Evolutionary conservation across 2,329 filamentous ascomycete genomes (phyloP).

Genomic region (Orbilia brochopaga): DNA sequence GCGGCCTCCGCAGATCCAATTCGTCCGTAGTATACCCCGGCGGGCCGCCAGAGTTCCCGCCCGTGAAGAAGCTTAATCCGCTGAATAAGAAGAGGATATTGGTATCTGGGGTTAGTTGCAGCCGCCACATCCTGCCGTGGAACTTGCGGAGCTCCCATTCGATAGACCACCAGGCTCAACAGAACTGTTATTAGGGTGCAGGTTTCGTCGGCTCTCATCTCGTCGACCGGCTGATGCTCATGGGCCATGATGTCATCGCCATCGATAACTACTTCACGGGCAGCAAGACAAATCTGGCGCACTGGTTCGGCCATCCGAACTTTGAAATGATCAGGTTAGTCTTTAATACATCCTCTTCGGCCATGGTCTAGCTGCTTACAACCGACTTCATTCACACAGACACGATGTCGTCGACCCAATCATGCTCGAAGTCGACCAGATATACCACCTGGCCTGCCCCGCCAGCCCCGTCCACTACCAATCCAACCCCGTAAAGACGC

Average conservation of each 20-base stretch:
- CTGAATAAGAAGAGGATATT: conserved; percentile 55
- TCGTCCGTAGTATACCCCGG: conserved; percentile 52
- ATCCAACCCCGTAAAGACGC: conserved; percentile 56
- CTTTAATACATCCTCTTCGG: neutral
- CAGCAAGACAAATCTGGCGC: conserved; percentile 53
- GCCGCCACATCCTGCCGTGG: neutral
- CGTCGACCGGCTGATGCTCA: conserved; percentile 55
- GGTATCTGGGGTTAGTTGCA: conserved; percentile 54
- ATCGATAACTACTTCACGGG: conserved; percentile 56
- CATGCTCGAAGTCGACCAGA: conserved; percentile 55
- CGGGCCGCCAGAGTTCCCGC: conserved; percentile 51
- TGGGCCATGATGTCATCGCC: conserved; percentile 55
- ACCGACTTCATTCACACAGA: conserved; percentile 27
- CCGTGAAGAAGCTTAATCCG: conserved; percentile 53
- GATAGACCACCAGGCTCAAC: conserved; percentile 5
- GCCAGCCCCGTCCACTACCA: conserved; percentile 57
- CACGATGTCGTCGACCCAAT: conserved; percentile 55
- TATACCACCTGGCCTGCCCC: conserved; percentile 57
- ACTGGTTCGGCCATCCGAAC: conserved; percentile 55
- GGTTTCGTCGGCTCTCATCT: conserved; percentile 56
- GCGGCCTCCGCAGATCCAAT: conserved; percentile 40
- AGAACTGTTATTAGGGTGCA: conserved; percentile 51
- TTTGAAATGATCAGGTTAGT: conserved; percentile 55
- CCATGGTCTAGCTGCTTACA: neutral
- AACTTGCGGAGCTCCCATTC: conserved; percentile 1